Conservation (phyloP, 139 green algal genomes). For the Chlorella sp. region DNA sequence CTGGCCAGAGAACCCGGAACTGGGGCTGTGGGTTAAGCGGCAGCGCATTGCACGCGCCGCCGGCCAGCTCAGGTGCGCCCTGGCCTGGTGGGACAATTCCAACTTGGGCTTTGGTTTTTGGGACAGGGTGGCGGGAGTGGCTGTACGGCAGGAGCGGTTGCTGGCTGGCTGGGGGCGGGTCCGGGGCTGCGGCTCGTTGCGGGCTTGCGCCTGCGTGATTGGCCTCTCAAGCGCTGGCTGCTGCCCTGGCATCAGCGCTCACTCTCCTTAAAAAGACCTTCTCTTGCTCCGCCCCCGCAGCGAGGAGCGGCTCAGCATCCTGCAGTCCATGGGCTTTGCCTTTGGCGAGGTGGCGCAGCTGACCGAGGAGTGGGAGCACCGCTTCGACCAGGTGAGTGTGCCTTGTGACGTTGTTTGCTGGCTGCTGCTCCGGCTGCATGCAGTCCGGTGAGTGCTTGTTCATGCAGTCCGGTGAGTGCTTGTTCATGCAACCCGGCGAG, state of each 20-base stretch:
- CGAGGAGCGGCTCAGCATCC: slow-evolving; percentile 49
- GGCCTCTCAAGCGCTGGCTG: neutral
- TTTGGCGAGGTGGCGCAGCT: slow-evolving; percentile 67
- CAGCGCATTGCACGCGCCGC: slow-evolving; percentile 51
- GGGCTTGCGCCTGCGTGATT: neutral
- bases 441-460: neutral
- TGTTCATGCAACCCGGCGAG: neutral
- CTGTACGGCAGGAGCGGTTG: no score
- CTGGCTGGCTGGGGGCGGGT: neutral
- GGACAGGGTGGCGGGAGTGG: no score
- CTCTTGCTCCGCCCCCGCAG: neutral
- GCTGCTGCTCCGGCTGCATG: neutral
- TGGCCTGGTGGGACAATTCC: neutral
- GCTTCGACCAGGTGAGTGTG: slow-evolving; percentile 60
- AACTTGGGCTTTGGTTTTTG: no score
- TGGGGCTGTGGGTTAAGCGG: slow-evolving; percentile 57
- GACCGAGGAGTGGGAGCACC: slow-evolving; percentile 69
- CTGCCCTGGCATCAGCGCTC: neutral
- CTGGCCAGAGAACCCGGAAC: slow-evolving; percentile 44
- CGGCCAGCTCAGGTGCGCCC: slow-evolving; percentile 39
- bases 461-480: neutral
- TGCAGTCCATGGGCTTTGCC: slow-evolving; percentile 65
- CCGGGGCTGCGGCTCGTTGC: neutral
- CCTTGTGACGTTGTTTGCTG: neutral
- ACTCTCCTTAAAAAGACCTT: neutral